Percentiles rank a stretch among this genome's conserved stretches.
Conservation (phyloP, 1,284 basidiomycete species). For the Ceratobasidium sp. region DNA sequence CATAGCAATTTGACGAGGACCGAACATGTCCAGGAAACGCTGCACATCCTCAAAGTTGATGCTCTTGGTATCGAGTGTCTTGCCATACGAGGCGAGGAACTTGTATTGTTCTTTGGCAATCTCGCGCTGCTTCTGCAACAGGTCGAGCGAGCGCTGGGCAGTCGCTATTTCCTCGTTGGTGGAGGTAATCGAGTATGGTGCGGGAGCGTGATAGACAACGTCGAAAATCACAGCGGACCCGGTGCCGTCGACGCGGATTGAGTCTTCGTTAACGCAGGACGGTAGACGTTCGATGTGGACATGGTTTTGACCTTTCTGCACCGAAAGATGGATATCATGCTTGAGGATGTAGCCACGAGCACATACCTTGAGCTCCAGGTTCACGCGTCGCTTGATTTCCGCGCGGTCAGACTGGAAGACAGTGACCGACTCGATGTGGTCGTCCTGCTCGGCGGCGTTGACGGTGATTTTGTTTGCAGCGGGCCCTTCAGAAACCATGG, state of each 20-base stretch:
- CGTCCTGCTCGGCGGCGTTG: conserved; percentile 32
- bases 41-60: conserved; percentile 37
- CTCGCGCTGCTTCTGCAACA: conserved; percentile 33
- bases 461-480: conserved; percentile 7
- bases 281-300: conserved; percentile 44
- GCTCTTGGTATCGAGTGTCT: conserved; percentile 40
- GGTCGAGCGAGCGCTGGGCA: conserved; percentile 24
- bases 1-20: conserved; percentile 35
- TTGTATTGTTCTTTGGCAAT: conserved; percentile 36
- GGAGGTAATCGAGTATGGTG: not conserved
- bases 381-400: conserved; percentile 25
- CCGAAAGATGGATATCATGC: not conserved
- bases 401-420: conserved; percentile 22
- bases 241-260: conserved; percentile 45
- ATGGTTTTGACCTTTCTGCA: conserved; percentile 44
- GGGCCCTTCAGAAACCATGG: conserved; percentile 6
- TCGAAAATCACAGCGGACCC: conserved; percentile 44
- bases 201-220: conserved; percentile 42
- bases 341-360: not conserved
- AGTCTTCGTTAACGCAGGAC: conserved; percentile 42
- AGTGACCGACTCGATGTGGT: conserved; percentile 24
- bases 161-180: conserved; percentile 30
- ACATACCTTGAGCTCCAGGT: conserved; percentile 27
- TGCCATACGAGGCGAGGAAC: conserved; percentile 40
- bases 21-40: conserved; percentile 42